Percentiles rank a stretch among this genome's conserved stretches.
These are phyloP conservation scores for Xerophyta viscosa DNA, from an alignment of 106 monocot genomes.

Conservation along the genomic window DNA sequence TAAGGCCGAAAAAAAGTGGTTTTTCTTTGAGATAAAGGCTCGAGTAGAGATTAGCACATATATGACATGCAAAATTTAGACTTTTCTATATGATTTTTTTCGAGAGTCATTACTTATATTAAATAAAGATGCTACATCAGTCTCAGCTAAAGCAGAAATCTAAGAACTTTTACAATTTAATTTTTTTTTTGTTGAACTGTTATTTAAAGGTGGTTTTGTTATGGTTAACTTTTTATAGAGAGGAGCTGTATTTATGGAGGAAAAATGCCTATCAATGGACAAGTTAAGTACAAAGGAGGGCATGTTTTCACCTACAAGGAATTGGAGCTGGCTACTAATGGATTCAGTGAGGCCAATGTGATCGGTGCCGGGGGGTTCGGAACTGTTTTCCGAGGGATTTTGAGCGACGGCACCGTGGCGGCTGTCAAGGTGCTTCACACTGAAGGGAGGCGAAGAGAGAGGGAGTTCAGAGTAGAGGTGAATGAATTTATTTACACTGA, in stretches of 20 bases:
- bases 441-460: constrained; percentile 61
- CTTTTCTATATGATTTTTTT: no score
- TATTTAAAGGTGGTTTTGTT: neutral
- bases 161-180: neutral
- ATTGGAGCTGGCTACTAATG: constrained; percentile 68
- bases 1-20: no score
- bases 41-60: no score
- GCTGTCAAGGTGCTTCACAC: constrained; percentile 69
- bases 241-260: constrained; percentile 46
- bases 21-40: no score
- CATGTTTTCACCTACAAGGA: constrained; percentile 91
- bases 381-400: constrained; percentile 40
- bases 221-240: constrained; percentile 18
- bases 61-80: no score
- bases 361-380: constrained; percentile 70
- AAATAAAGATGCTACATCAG: no score
- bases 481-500: no score
- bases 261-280: constrained; percentile 17
- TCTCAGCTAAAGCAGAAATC: no score
- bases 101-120: no score
- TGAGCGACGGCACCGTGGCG: constrained; percentile 51
- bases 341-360: constrained; percentile 55
- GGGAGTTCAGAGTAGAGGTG: constrained; percentile 91
- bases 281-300: constrained; percentile 26
- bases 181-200: neutral